Base-by-base conservation (phyloP, 148 eudicot species). In the Chenopodium formosanum region DNA sequence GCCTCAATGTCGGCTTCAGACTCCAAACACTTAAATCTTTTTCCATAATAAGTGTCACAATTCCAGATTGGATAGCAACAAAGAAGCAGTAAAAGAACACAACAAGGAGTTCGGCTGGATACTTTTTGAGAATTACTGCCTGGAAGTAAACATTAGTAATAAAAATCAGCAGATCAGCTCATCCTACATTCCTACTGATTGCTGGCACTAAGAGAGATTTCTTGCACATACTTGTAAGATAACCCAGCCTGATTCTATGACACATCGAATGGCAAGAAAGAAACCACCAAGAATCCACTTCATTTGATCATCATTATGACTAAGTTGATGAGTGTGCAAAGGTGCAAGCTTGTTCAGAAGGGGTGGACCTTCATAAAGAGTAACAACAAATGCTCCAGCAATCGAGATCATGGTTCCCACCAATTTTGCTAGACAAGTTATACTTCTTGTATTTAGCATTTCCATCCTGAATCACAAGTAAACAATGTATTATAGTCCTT, bases 61-160 rank as follows among this genome's bases (percentile, higher is more conserved):
- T 44, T 76, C 91, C 89, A 60, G 91, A 88, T 86, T 91, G 85
- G 85, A 93, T 84, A 56, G 94, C 93, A 71, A 91, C 91, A 80
- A 92, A 90, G 86, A 87, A 91, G 90, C 92, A 90, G 88, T 93
- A 93, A 83, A 89, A 89, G 84, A 91, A 89, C 70, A 91, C 91
- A 69, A 92, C 85, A 84, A 91, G 83, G 78, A 95, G 84, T 88
- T 88, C 91, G 58, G 94, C 93, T 56, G 91, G 87, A 80, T 82
- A 93, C 58, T 83, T 87, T 86, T 82, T 85, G n/a, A 93, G 88
- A 79, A 93, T 85, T 60, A 84, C 56, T 56, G 92, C 92, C 96
- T 95, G 88, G 70, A 37, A 80, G 67, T 1, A 79, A 84, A 72
- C 72, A 78, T 56, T 4, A 58, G 70, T 52, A 40, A 60, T 17